phyloP scores from a whole-genome alignment of 805 yeast genomes.

The Wickerhamiella sergipiensis region DNA sequence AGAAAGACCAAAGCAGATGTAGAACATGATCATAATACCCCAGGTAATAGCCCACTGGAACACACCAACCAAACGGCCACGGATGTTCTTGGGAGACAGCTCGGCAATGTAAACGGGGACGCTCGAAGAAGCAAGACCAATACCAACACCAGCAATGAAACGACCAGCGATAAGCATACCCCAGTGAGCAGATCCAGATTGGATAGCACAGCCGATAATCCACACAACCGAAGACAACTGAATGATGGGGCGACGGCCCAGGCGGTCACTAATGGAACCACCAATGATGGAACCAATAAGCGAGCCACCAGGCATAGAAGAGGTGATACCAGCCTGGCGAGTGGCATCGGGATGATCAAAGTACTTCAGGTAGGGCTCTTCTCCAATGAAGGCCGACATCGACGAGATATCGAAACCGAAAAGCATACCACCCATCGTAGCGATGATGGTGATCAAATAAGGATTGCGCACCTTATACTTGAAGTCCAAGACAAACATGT shows the following conservation, averaged over 20 bases:
- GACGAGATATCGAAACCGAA: conserved; percentile 75
- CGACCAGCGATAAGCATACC: conserved; percentile 37
- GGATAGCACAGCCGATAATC: conserved; percentile 40
- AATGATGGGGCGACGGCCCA: conserved; percentile 34
- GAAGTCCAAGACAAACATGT: conserved; percentile 1
- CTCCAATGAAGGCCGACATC: conserved; percentile 51
- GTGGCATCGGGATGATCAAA: conserved; percentile 39
- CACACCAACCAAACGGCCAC: conserved; percentile 64
- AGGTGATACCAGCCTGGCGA: conserved; percentile 49
- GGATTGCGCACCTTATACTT: conserved; percentile 38
- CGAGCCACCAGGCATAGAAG: conserved; percentile 56
- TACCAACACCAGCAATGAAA: conserved; percentile 52
- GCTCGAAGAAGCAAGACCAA: conserved; percentile 58
- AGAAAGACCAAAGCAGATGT: conserved; percentile 36
- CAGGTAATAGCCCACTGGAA: conserved; percentile 63
- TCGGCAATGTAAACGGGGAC: conserved; percentile 49
- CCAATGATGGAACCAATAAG: conserved; percentile 44
- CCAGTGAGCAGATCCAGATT: conserved; percentile 28
- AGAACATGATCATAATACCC: conserved; percentile 59
- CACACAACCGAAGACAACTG: conserved; percentile 29
- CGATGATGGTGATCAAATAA: conserved; percentile 40
- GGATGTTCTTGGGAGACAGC: conserved; percentile 31
- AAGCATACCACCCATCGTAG: conserved; percentile 57
- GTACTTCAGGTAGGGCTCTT: conserved; percentile 33
- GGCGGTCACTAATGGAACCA: conserved; percentile 33